phyloP scores from a whole-genome alignment of 306 rosid species.

The Sphenostylis stenocarpa region DNA sequence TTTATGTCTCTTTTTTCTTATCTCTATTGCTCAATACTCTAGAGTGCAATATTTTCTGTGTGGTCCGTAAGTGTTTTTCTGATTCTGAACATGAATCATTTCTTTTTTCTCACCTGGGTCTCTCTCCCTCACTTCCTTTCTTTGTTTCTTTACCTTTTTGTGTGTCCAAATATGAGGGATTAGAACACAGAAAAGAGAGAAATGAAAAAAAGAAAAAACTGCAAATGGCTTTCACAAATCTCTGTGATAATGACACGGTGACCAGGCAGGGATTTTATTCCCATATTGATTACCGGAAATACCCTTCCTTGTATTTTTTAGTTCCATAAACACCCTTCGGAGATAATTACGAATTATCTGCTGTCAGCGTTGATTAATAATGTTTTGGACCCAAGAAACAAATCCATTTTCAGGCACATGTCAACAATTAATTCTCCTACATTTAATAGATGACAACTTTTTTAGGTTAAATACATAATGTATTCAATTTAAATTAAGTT shows the following conservation, averaged over 20 bases:
- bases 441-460: no score
- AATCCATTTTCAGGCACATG: not conserved
- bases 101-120: constrained; percentile 19
- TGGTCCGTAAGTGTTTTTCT: not conserved
- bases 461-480: no score
- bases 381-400: not conserved
- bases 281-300: constrained; percentile 27
- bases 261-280: constrained; percentile 61
- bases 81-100: constrained; percentile 10
- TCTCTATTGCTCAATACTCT: not conserved
- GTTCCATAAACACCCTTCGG: constrained; percentile 21
- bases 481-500: no score
- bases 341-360: not conserved
- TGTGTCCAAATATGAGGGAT: not conserved
- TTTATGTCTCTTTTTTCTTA: not conserved
- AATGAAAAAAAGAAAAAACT: not conserved
- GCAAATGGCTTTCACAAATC: constrained; percentile 61
- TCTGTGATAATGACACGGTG: constrained; percentile 60
- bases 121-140: not conserved
- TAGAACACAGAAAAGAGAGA: not conserved
- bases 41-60: not conserved
- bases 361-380: not conserved
- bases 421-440: no score
- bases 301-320: not conserved
- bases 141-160: not conserved